phyloP scores from a whole-genome alignment of 345 rosid genomes.

The Gossypium stocksii region DNA sequence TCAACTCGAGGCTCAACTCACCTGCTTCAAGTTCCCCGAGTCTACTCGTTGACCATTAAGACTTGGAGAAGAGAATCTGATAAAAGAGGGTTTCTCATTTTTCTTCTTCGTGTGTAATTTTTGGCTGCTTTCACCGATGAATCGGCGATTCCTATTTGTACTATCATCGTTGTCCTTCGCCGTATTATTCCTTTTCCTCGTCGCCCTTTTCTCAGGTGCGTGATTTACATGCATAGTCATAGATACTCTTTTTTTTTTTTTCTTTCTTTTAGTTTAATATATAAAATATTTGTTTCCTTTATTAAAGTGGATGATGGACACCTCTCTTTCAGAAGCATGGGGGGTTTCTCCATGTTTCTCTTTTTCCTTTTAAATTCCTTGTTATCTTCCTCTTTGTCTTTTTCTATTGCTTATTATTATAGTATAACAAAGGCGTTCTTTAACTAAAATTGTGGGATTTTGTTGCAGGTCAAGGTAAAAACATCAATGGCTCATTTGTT shows the following conservation, averaged over 20 bases:
- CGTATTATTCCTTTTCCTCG: constrained; percentile 11
- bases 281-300: constrained; percentile 1
- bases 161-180: constrained; percentile 15
- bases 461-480: constrained; percentile 13
- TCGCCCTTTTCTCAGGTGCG: constrained; percentile 22
- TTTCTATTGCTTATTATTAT: neutral
- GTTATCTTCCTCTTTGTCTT: constrained; percentile 5
- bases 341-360: constrained; percentile 9
- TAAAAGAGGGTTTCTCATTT: neutral
- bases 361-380: constrained; percentile 5
- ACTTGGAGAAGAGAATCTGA: constrained; percentile 3
- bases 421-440: neutral
- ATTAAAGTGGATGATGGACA: neutral
- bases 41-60: constrained; percentile 8
- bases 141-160: constrained; percentile 21
- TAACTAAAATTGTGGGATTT: neutral
- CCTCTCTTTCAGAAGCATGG: constrained; percentile 22
- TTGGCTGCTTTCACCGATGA: constrained; percentile 22
- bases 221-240: neutral
- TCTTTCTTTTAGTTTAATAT: neutral
- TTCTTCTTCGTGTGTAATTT: neutral
- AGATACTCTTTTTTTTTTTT: no score
- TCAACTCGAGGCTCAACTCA: constrained; percentile 14
- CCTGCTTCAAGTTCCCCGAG: neutral
- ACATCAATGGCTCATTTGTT: neutral